These are phyloP conservation scores for Nemania abortiva DNA, from an alignment of 2,329 filamentous ascomycete species.

Conservation along the genomic window DNA sequence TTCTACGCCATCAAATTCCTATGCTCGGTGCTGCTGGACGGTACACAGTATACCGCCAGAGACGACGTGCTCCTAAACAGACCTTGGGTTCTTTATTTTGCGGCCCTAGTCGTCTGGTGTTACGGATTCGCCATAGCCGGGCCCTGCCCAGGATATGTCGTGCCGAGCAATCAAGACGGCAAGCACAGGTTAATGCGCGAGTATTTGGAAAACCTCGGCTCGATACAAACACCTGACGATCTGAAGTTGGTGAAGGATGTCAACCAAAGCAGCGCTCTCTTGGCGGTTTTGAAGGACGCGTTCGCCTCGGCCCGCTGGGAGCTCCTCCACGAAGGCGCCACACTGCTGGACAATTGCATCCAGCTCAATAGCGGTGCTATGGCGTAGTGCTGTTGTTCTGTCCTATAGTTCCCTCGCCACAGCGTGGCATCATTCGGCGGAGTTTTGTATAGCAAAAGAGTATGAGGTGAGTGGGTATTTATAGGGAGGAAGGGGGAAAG, in stretches of 20 bases:
- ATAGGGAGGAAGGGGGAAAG: neutral
- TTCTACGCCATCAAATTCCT: conserved; percentile 94
- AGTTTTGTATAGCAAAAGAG: conserved; percentile 9
- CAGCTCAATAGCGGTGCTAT: conserved; percentile 59
- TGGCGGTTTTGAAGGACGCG: conserved; percentile 84
- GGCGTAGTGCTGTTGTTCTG: conserved; percentile 31
- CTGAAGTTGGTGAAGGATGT: conserved; percentile 79
- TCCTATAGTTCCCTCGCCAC: neutral
- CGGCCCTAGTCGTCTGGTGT: conserved; percentile 91
- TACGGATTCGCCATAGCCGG: conserved; percentile 94
- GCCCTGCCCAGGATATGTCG: conserved; percentile 66
- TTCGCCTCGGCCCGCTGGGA: conserved; percentile 92
- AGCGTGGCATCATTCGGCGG: neutral
- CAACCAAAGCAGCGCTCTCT: conserved; percentile 83
- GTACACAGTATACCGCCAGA: conserved; percentile 78
- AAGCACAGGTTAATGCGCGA: conserved; percentile 82
- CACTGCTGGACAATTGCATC: conserved; percentile 84
- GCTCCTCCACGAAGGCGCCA: conserved; percentile 86
- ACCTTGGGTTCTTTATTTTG: conserved; percentile 96
- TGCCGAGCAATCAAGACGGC: conserved; percentile 71
- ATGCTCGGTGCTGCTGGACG: conserved; percentile 81
- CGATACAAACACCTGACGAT: conserved; percentile 80
- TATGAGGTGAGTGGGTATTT: conserved; percentile 26
- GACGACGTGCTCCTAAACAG: conserved; percentile 92
- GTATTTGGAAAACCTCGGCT: conserved; percentile 80